These are phyloP conservation scores for Rhynchospora breviuscula DNA, from an alignment of 176 grass and related monocot species.

Conservation along the genomic window DNA sequence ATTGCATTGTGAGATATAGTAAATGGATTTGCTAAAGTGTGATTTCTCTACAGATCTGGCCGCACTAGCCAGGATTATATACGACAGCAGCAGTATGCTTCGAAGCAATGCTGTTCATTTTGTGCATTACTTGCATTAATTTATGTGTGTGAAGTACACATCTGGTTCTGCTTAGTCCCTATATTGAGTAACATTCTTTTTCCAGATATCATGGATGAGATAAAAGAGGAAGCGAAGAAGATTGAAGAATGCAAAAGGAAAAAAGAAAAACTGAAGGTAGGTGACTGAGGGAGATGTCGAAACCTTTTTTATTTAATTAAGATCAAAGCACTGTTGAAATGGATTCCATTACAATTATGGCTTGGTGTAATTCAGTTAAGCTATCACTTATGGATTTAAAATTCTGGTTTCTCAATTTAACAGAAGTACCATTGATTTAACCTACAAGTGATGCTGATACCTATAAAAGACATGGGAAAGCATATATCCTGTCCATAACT, in stretches of 20 bases:
- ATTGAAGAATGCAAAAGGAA: slow-evolving; percentile 57
- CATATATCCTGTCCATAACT: background rate
- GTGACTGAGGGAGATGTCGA: background rate
- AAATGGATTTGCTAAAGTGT: slow-evolving; percentile 4
- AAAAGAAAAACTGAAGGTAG: slow-evolving; percentile 81
- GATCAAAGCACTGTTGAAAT: background rate
- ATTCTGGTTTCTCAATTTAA: background rate
- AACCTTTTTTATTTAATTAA: background rate
- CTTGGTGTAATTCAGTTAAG: background rate
- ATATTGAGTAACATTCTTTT: slow-evolving; percentile 1
- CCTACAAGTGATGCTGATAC: background rate
- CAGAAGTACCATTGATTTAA: background rate
- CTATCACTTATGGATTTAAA: background rate
- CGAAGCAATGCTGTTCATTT: background rate
- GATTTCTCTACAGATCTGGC: background rate
- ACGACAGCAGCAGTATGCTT: background rate
- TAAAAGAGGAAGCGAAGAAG: slow-evolving; percentile 55
- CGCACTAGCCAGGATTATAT: background rate
- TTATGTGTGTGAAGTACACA: background rate
- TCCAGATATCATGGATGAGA: slow-evolving; percentile 8
- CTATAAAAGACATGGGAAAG: background rate
- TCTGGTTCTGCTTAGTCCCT: background rate
- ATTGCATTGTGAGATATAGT: background rate
- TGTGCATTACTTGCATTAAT: background rate
- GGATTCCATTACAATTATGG: background rate